Evolutionary conservation across 1,139 yeast genomes (phyloP).

Genomic region (Petasospora rhodanensis): DNA sequence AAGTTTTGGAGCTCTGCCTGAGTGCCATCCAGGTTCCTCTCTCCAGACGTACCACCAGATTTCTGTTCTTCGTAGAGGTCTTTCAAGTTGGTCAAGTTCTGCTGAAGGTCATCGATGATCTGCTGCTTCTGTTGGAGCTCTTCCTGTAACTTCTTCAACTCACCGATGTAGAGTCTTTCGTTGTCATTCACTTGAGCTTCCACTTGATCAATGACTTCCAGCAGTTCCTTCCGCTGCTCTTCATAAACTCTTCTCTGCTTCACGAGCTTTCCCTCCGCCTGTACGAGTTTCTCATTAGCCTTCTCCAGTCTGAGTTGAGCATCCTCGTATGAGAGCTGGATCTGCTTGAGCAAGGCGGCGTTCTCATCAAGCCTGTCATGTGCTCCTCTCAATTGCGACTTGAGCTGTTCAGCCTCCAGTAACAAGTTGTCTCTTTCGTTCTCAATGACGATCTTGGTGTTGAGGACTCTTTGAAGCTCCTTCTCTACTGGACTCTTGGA

Average conservation of each 20-base stretch:
- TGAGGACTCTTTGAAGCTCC: slow-evolving; percentile 17
- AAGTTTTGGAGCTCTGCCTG: slow-evolving; percentile 16
- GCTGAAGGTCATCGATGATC: slow-evolving; percentile 15
- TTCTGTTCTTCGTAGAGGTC: slow-evolving; percentile 13
- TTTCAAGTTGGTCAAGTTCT: slow-evolving; percentile 10
- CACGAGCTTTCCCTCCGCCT: slow-evolving; percentile 29
- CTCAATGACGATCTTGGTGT: slow-evolving; percentile 18
- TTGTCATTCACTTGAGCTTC: slow-evolving; percentile 36
- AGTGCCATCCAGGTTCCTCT: slow-evolving; percentile 12
- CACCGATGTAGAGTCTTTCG: slow-evolving; percentile 28
- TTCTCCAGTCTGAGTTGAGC: slow-evolving; percentile 8
- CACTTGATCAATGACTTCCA: slow-evolving; percentile 52
- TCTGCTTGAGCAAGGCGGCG: slow-evolving; percentile 9
- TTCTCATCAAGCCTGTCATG: slow-evolving; percentile 13
- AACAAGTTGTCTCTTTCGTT: slow-evolving; percentile 18
- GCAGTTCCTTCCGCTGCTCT: slow-evolving; percentile 51
- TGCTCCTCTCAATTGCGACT: slow-evolving; percentile 8
- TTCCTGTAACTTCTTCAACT: slow-evolving; percentile 25
- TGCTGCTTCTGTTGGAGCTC: slow-evolving; percentile 23
- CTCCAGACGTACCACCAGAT: too few species aligned
- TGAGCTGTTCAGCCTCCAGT: slow-evolving; percentile 12
- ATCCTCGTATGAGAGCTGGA: slow-evolving; percentile 15
- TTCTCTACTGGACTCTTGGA: slow-evolving; percentile 13
- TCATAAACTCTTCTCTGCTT: slow-evolving; percentile 46
- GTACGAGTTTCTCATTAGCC: slow-evolving; percentile 13